A percentile compares a stretch with the other conserved stretches of the same genome.
Conservation (phyloP, 208 protist genomes). For the Acanthamoeba triangularis region DNA sequence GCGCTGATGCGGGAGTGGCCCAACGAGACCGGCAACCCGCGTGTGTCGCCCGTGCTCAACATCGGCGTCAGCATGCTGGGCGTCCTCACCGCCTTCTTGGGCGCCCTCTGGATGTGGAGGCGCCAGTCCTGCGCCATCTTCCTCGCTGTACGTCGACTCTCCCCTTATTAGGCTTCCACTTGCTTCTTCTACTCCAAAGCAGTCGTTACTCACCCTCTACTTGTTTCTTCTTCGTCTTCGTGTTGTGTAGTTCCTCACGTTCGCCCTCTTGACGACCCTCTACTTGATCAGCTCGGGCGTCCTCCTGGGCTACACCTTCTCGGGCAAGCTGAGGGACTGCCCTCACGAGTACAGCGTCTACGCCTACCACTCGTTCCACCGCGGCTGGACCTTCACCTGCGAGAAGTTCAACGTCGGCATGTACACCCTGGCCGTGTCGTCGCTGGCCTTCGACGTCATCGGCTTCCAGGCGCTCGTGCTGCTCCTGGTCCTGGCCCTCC, state of each 20-base stretch:
- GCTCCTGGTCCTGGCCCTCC: neutral
- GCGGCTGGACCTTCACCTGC: conserved; percentile 64
- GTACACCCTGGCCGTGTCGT: conserved; percentile 24
- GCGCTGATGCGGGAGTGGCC: conserved; percentile 5
- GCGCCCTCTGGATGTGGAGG: neutral
- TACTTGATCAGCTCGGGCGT: conserved; percentile 50
- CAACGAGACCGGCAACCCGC: conserved; percentile 9
- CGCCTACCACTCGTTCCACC: conserved; percentile 48
- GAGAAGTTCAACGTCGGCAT: conserved; percentile 35
- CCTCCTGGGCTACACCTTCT: neutral
- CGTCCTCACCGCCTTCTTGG: neutral
- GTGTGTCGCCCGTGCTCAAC: conserved; percentile 5
- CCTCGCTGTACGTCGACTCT: neutral
- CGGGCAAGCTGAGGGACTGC: conserved; percentile 36
- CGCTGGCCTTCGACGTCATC: conserved; percentile 24
- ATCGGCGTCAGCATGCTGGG: conserved; percentile 1
- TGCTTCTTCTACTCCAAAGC: neutral
- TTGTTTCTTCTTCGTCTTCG: neutral
- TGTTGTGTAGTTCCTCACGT: conserved; percentile 27
- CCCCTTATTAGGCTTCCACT: neutral
- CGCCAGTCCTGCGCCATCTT: conserved; percentile 5
- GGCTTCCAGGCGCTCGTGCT: neutral
- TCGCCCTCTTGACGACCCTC: neutral
- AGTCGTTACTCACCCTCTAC: too few species aligned
- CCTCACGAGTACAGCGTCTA: conserved; percentile 49